Evolutionary conservation across 2,329 filamentous ascomycete species (phyloP).

Genomic region (Ramichloridium luteum): DNA sequence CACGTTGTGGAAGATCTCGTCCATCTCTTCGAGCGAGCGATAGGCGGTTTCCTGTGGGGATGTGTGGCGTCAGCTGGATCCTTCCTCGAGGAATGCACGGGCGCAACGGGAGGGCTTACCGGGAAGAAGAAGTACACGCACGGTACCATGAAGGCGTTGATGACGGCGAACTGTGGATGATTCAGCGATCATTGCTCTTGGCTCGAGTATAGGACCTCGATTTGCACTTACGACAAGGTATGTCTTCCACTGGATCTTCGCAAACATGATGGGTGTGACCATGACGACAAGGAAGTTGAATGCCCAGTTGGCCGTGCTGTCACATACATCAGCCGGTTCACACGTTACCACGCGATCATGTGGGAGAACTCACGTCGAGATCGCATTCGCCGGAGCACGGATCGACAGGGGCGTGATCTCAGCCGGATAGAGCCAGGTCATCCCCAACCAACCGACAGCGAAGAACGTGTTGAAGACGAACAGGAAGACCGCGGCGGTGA

Average conservation of each 20-base stretch:
- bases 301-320: conserved; percentile 3
- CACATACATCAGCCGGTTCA: neutral
- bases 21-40: conserved; percentile 55
- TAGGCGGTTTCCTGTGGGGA: conserved; percentile 47
- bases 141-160: conserved; percentile 50
- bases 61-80: neutral
- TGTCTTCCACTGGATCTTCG: conserved; percentile 44
- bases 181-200: conserved; percentile 1
- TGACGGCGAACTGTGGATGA: conserved; percentile 42
- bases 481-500: conserved; percentile 27
- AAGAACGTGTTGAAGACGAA: conserved; percentile 29
- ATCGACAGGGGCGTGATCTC: conserved; percentile 26
- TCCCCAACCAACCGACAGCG: conserved; percentile 25
- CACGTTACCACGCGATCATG: conserved; percentile 17
- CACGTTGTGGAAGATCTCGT: conserved; percentile 43
- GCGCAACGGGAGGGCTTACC: too few species aligned
- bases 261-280: conserved; percentile 48
- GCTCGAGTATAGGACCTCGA: neutral
- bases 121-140: conserved; percentile 20
- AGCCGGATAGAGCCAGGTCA: conserved; percentile 22
- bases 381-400: conserved; percentile 24
- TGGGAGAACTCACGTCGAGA: conserved; percentile 38
- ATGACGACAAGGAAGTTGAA: conserved; percentile 32
- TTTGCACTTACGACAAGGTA: conserved; percentile 35
- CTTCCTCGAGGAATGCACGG: too few species aligned